These are phyloP conservation scores for Coniochaeta sp. DNA, from an alignment of 2,329 filamentous ascomycete species.

Conservation along the genomic window DNA sequence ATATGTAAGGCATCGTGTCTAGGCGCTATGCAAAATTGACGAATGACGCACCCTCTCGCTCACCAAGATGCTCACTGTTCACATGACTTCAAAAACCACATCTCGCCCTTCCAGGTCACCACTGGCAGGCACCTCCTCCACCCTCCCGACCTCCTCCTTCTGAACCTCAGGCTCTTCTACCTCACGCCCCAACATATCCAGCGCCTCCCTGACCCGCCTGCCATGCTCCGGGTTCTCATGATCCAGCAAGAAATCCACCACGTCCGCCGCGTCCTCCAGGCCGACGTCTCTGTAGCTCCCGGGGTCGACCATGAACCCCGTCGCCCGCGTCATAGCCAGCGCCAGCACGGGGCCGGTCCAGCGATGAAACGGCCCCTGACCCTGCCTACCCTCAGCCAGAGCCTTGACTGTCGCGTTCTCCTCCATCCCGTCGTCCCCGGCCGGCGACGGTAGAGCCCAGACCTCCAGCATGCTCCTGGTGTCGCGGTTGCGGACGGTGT, in stretches of 20 bases:
- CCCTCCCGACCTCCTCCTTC: neutral
- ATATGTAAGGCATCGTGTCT: neutral
- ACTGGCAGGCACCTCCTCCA: neutral
- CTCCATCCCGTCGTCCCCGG: neutral
- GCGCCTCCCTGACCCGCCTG: neutral
- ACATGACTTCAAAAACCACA: neutral
- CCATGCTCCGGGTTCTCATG: conserved; percentile 3
- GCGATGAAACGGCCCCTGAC: conserved; percentile 1
- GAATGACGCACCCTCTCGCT: neutral
- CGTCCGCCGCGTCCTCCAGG: conserved; percentile 3
- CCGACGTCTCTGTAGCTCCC: conserved; percentile 1
- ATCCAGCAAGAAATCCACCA: conserved; percentile 6
- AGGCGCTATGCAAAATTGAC: neutral
- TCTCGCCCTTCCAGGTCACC: neutral
- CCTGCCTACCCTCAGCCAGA: neutral
- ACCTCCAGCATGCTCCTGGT: conserved; percentile 7
- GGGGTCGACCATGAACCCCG: conserved; percentile 8
- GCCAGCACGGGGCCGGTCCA: conserved; percentile 6
- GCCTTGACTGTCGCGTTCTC: conserved; percentile 1
- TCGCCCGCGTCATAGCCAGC: conserved; percentile 6
- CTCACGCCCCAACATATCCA: conserved; percentile 1
- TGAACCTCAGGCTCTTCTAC: neutral
- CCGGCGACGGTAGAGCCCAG: neutral
- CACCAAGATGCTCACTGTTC: neutral
- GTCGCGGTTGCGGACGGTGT: conserved; percentile 3